These are phyloP conservation scores for Lecanosticta acicola DNA, from an alignment of 2,329 filamentous ascomycete species.

Conservation along the genomic window DNA sequence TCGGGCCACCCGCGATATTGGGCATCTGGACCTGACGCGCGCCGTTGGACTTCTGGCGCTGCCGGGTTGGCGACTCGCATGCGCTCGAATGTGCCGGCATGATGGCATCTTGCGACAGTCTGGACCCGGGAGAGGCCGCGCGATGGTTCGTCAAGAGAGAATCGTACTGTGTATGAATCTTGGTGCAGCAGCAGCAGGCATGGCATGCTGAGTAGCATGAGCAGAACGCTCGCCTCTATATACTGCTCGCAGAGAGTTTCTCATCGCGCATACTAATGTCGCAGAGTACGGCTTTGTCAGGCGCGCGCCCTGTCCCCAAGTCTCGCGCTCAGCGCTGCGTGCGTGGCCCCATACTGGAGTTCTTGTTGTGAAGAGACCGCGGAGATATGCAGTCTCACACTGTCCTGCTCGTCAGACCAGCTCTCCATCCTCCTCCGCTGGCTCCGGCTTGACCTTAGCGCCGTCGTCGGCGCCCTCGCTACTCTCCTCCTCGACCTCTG, in stretches of 20 bases:
- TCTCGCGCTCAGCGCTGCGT: too few relatives aligned
- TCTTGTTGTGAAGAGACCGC: too few relatives aligned
- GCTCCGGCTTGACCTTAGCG: conserved; percentile 11
- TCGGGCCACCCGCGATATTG: neutral
- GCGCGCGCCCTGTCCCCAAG: too few relatives aligned
- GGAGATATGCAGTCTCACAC: too few relatives aligned
- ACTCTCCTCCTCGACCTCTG: conserved; percentile 10
- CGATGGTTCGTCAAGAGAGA: too few relatives aligned
- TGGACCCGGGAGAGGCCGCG: neutral
- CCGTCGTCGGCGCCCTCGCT: conserved; percentile 10
- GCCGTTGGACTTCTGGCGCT: neutral
- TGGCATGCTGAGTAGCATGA: conserved; percentile 10
- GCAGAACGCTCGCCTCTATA: conserved; percentile 43
- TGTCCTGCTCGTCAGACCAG: conserved; percentile 3
- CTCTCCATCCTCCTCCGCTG: conserved; percentile 4
- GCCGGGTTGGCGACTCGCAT: neutral
- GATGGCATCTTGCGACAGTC: neutral
- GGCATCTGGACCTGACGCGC: neutral
- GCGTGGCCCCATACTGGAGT: neutral
- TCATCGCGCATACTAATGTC: too few relatives aligned
- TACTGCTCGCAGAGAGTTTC: too few relatives aligned
- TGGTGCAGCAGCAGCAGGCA: too few relatives aligned
- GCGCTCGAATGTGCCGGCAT: neutral
- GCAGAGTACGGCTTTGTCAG: too few relatives aligned
- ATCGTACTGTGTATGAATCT: too few relatives aligned